Base-by-base conservation (phyloP, 257 asterid genomes). In the Henckelia pumila region DNA sequence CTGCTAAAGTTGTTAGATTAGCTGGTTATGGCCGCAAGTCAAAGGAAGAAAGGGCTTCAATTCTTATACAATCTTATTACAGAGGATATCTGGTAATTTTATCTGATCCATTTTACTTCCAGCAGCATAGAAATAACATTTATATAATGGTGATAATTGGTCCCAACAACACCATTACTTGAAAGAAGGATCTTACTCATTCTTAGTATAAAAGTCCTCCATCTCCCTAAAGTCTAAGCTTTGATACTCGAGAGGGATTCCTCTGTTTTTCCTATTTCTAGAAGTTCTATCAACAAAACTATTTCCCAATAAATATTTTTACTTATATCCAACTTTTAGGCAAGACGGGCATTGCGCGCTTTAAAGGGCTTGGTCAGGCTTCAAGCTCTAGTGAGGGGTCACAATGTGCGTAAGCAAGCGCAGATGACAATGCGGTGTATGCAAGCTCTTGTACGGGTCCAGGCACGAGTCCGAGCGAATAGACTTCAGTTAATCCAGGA, bases 361-460 rank as follows among this genome's bases (percentile, higher is more conserved):
- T 67, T 83, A 16, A 80, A 78, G 64, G 88, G 83, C 17, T 67
- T 82, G 37, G 87, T 82, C n/a, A 82, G 78, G 56, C 35, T 82
- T 72, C 85, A 82, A 75, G 88, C 88, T 30, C 56, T 83, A 50
- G 81, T 78, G 9, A 73, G 85, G 47, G 87, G 87, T 55, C 78
- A 77, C 71, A 76, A 78, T 40, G 82, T 83, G 6, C 61, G 85
- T 8, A 80, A 80, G 71, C 88, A 79, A 68, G 82, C 83, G 5
- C 76, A 78, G 64, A 76, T 71, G 80, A 82, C 86, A 4, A 61
- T 82, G 13, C 71, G 57, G 56, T 82, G 82, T 33, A 81, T 81
- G 83, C 85, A 83, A 76, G 83, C 88, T 70, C 81, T 83, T 7
- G 75, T 80, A 22, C 63, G 84, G 40, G 80, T 81, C 4, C 85